Percentiles rank a stretch among this genome's conserved stretches.
phyloP scores from a whole-genome alignment of 352 stramenopile genomes.

The Pythium monospermum region DNA sequence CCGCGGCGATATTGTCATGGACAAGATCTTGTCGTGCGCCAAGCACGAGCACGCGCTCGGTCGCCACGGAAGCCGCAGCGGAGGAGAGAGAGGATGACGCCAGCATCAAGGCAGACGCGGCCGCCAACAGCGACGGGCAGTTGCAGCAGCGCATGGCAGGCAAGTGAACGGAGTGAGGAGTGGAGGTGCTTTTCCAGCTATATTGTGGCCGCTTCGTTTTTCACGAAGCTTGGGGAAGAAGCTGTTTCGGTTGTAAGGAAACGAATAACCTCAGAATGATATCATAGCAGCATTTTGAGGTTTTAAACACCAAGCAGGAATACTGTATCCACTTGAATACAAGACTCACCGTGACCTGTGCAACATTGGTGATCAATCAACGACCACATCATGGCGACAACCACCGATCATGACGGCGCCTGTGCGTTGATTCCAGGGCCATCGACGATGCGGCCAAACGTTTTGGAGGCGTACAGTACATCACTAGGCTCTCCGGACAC shows the following conservation, averaged over 20 bases:
- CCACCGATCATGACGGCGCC: neutral
- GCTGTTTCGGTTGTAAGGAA: slow-evolving; percentile 1
- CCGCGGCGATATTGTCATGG: too few relatives aligned
- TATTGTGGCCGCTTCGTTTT: too few relatives aligned
- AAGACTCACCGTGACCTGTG: too few relatives aligned
- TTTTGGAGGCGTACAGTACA: slow-evolving; percentile 27
- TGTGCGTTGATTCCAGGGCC: slow-evolving; percentile 34
- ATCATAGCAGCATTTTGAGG: neutral
- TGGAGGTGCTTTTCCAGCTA: neutral
- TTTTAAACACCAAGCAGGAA: too few relatives aligned
- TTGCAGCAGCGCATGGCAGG: neutral
- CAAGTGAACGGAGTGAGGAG: neutral
- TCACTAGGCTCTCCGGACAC: slow-evolving; percentile 40
- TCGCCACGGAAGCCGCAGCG: too few relatives aligned
- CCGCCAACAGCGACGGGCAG: neutral
- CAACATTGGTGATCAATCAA: too few relatives aligned
- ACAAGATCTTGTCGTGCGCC: too few relatives aligned
- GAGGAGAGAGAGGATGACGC: too few relatives aligned
- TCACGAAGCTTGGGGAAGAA: too few relatives aligned
- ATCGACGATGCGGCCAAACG: slow-evolving; percentile 34
- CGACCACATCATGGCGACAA: neutral
- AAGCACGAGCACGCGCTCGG: too few relatives aligned
- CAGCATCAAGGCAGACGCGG: neutral
- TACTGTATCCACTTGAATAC: too few relatives aligned
- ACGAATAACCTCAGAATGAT: slow-evolving; percentile 7